A percentile compares a stretch with the other conserved stretches of the same genome.
Conservation (phyloP, 192 early-diverging fungal genomes). For the Coemansia sp. region DNA sequence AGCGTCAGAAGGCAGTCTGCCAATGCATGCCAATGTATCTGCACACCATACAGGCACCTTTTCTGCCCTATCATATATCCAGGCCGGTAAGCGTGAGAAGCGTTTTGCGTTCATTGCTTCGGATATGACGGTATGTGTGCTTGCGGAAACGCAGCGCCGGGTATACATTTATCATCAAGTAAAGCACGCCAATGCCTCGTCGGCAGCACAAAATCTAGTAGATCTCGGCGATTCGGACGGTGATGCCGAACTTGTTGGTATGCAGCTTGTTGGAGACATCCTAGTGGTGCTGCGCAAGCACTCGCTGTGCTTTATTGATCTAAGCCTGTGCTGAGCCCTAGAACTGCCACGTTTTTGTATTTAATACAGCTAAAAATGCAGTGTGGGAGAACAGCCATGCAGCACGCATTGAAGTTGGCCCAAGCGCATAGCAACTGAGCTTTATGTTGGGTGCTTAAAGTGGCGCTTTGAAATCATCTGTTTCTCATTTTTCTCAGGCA, state of each 20-base stretch:
- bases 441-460: not conserved
- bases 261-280: slow-evolving; percentile 19
- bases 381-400: slow-evolving; percentile 1
- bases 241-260: slow-evolving; percentile 30
- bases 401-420: not conserved
- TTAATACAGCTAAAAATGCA: not conserved
- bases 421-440: not conserved
- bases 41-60: slow-evolving; percentile 60
- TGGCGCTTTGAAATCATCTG: not conserved
- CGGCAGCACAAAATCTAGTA: slow-evolving; percentile 41
- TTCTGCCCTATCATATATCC: slow-evolving; percentile 70
- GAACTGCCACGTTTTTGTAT: not conserved
- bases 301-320: slow-evolving; percentile 23
- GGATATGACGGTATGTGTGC: slow-evolving; percentile 33
- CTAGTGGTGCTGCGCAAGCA: slow-evolving; percentile 31
- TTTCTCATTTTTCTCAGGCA: not conserved
- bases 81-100: slow-evolving; percentile 73
- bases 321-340: slow-evolving; percentile 17
- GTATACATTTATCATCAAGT: slow-evolving; percentile 48
- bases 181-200: not conserved
- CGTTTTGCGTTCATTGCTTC: slow-evolving; percentile 62
- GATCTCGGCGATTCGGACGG: slow-evolving; percentile 25
- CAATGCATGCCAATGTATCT: slow-evolving; percentile 4
- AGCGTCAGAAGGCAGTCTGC: not conserved
- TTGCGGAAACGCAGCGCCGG: slow-evolving; percentile 45